A percentile compares a stretch with the other conserved stretches of the same genome.
phyloP scores from a whole-genome alignment of 78 protist genomes.

The Dictyostelium brefeldianum region DNA sequence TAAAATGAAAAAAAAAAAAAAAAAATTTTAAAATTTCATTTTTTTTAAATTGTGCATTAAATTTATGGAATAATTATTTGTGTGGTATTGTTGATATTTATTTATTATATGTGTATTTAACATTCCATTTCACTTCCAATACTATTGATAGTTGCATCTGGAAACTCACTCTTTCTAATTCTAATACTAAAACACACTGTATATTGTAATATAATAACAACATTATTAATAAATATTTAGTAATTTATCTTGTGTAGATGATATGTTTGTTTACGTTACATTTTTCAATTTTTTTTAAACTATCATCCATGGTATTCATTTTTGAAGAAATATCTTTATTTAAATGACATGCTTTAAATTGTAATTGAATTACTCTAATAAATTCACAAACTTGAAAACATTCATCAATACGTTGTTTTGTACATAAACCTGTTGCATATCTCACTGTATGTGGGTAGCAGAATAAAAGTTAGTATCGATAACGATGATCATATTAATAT shows the following conservation, averaged over 20 bases:
- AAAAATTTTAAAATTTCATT: too few relatives aligned
- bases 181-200: slow-evolving; percentile 68
- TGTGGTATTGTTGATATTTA: too few relatives aligned
- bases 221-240: too few relatives aligned
- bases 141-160: neutral
- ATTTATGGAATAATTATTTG: too few relatives aligned
- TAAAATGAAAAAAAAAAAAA: too few relatives aligned
- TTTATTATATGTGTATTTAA: too few relatives aligned
- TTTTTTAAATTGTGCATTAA: too few relatives aligned
- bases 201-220: neutral
- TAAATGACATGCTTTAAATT: slow-evolving; percentile 25
- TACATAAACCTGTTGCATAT: slow-evolving; percentile 41
- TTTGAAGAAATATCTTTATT: slow-evolving; percentile 14
- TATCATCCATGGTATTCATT: slow-evolving; percentile 21
- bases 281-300: slow-evolving; percentile 66
- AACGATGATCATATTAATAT: too few relatives aligned
- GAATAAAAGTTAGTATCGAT: too few relatives aligned
- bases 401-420: slow-evolving; percentile 5
- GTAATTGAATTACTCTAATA: slow-evolving; percentile 26
- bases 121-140: too few relatives aligned
- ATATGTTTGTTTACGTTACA: slow-evolving; percentile 4
- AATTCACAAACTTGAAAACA: slow-evolving; percentile 33
- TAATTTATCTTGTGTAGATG: neutral
- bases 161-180: slow-evolving; percentile 60
- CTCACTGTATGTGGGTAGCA: too few relatives aligned